Base-by-base conservation (phyloP, 306 rosid species). In the Casuarina cunninghamiana region DNA sequence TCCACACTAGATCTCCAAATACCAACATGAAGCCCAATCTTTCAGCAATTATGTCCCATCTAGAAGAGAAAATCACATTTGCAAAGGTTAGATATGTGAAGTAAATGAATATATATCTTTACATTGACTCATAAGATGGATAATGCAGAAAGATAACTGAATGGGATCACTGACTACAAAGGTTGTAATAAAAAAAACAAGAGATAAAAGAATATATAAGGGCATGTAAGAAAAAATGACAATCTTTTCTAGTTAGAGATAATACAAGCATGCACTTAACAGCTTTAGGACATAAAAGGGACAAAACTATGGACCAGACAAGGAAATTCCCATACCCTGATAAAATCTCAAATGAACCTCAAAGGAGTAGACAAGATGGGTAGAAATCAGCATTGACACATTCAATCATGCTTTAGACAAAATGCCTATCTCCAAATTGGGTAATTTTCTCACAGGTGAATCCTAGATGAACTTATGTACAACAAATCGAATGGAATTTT, bases 11-110 rank as follows among this genome's bases (percentile, higher is more conserved):
- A 85, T 96, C 99, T 77, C 99, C 99, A 79, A 96, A 93, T 78
- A 91, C 96, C 83, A 96, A 87, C 99, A 96, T 96, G 87, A 96
- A 93, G 67, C 99, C 98, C 61, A 95, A 77, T 79, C 97, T 91
- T 89, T 95, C 97, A 9, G 97, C 99, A 80, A 96, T 93, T 80
- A 93, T 93, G 88, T 96, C 99, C 99, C 99, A 96, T 76, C 99
- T 96, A 73, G 65, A 82, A 53, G 78, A 77, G 74, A 73, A 16
- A 69, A 75, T 65, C 35, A n/a, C 51, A 67, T 8, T 7, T 43
- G 49, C 17, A 26, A 66, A n/a, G 71, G 37, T 67, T 11, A 67
- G 26, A 63, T 16, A 42, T 13, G 13, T 8, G 6, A 67, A 67
- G 50, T 67, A n/a, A 42, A 67, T 67, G 48, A 67, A 42, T 19